Evolutionary conservation across 1,284 basidiomycete species (phyloP).

Genomic region (Gymnopus androsaceus): DNA sequence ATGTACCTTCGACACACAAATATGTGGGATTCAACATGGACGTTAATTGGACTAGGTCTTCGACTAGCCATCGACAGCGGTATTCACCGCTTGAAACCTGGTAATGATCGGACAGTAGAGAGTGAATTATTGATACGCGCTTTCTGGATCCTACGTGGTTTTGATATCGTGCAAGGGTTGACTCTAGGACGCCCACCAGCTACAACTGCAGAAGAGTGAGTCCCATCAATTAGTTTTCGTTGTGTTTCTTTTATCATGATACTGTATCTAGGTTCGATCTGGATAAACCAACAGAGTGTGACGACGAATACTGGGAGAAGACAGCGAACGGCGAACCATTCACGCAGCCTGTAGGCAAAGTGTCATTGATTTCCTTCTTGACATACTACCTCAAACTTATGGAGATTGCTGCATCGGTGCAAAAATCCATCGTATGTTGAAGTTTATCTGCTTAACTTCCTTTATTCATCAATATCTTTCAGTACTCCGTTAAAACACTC

Average conservation of each 20-base stretch:
- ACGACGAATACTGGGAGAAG: slow-evolving; percentile 16
- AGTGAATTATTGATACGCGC: slow-evolving; percentile 13
- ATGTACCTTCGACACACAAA: background rate
- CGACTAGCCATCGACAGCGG: slow-evolving; percentile 10
- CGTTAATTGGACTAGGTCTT: slow-evolving; percentile 2
- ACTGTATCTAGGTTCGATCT: slow-evolving; percentile 8
- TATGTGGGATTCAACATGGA: slow-evolving; percentile 2
- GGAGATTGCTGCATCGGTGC: slow-evolving; percentile 13
- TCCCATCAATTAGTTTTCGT: background rate
- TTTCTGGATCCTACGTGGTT: slow-evolving; percentile 6
- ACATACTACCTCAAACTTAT: slow-evolving; percentile 1
- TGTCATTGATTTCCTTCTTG: slow-evolving; percentile 3
- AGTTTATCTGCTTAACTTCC: background rate
- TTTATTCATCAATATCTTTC: too few relatives aligned
- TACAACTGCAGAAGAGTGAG: slow-evolving; percentile 9
- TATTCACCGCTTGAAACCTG: slow-evolving; percentile 7
- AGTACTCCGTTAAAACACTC: slow-evolving; percentile 27
- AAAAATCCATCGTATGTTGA: slow-evolving; percentile 25
- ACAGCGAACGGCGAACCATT: slow-evolving; percentile 2
- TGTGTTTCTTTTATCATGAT: background rate
- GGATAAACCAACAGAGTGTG: slow-evolving; percentile 13
- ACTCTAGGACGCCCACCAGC: slow-evolving; percentile 8
- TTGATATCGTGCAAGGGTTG: background rate
- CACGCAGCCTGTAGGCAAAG: slow-evolving; percentile 11
- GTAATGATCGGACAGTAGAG: background rate